Conservation (phyloP, 306 rosid species). For the Gleditsia sinensis region DNA sequence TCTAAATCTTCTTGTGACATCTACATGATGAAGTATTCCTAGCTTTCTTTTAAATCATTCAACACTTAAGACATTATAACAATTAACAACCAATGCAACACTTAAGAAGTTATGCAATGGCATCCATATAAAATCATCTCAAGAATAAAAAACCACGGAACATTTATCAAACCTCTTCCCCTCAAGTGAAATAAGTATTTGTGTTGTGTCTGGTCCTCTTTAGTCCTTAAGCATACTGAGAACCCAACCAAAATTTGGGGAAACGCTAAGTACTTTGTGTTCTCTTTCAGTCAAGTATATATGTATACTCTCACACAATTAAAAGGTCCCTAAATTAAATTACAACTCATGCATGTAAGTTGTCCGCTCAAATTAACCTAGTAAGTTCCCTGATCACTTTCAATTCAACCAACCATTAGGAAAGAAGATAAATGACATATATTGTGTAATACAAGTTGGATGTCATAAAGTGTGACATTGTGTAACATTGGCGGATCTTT, state of each 20-base stretch:
- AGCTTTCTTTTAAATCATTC: conserved; percentile 3
- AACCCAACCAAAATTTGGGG: conserved; percentile 10
- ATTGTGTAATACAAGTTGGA: background rate
- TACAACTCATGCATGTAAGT: background rate
- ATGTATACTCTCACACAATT: background rate
- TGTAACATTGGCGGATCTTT: background rate
- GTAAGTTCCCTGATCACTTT: background rate
- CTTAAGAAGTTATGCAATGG: conserved; percentile 13
- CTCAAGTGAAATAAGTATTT: background rate
- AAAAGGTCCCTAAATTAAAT: background rate
- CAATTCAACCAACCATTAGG: background rate
- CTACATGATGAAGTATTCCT: background rate
- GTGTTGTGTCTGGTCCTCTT: background rate
- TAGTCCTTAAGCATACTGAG: background rate
- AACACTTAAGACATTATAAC: conserved; percentile 3
- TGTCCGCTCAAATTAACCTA: background rate
- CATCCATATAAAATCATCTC: conserved; percentile 15
- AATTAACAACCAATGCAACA: background rate
- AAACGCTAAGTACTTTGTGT: background rate
- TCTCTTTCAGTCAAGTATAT: background rate
- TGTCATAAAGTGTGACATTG: background rate
- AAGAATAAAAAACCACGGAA: background rate
- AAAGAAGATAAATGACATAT: background rate
- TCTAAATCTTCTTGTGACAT: background rate
- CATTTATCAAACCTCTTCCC: background rate